Base-by-base conservation (phyloP, 306 rosid genomes). In the Gleditsia sinensis region DNA sequence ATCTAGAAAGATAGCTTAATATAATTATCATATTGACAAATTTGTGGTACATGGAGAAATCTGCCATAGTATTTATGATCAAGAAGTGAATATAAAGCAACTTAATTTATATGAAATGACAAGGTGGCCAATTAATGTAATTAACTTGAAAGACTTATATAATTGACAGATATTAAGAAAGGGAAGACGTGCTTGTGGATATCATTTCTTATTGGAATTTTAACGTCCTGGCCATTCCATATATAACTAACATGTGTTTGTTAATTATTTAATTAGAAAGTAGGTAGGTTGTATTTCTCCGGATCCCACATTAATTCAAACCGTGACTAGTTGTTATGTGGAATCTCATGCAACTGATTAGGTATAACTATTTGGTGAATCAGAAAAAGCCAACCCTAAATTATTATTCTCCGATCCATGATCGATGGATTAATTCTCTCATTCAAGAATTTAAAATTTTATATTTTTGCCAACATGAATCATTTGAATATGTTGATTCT, bases 1-100 rank as follows among this genome's bases (percentile, higher is more conserved):
- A 9, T 57, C 53, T 23, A 23, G 13, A 73, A 72, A 73, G 74
- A 81, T 64, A 37, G 67, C 71, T 67, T 70, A 37, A 79, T 51
- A 63, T 71, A 55, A 78, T 81, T 65, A 77, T 46, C 78, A 46
- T 72, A 75, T 53, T 79, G 72, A 62, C 65, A 74, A 69, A 72
- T 42, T 36, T 56, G 80, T 81, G 69, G 81, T 81, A 79, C 74
- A 70, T 62, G 46, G 54, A 69, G 66, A 84, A 76, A 58, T 55
- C 39, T 43, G 71, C 4, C 59, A 46, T 65, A 64, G 49, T 28
- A 24, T 57, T 23, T 39, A 48, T 43, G 20, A 45, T 50, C 3
- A 46, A 63, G 83, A 80, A 86, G 89, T 90, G 83, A 84, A 75
- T 34, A 36, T 40, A 63, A 87, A 86, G 90, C 90, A 89, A 81